A percentile compares a stretch with the other conserved stretches of the same genome.
These are phyloP conservation scores for Fusarium scirpi DNA, from an alignment of 2,329 filamentous ascomycete genomes.

Conservation along the genomic window DNA sequence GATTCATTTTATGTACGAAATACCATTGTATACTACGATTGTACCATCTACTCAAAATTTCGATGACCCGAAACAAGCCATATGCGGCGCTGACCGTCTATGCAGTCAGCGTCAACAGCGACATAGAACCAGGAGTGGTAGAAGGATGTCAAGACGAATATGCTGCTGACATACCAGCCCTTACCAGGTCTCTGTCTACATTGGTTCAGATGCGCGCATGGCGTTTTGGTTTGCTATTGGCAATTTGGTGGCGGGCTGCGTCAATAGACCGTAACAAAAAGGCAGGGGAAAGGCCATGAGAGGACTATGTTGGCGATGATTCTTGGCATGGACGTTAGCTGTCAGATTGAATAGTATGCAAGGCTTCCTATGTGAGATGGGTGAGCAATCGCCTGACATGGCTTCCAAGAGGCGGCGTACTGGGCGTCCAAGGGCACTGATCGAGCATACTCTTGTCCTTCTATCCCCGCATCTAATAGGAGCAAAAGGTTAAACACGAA, in stretches of 20 bases:
- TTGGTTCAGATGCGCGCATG: neutral
- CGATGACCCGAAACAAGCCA: neutral
- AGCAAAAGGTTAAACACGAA: neutral
- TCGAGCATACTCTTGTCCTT: neutral
- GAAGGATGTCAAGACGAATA: neutral
- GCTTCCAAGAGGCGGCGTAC: neutral
- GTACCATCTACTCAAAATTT: neutral
- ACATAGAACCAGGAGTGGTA: neutral
- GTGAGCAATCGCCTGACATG: neutral
- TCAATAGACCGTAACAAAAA: neutral
- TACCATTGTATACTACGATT: slow-evolving; percentile 15
- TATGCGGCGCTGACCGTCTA: neutral
- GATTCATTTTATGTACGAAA: slow-evolving; percentile 27
- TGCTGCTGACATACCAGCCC: neutral
- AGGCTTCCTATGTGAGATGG: neutral
- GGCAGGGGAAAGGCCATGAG: neutral
- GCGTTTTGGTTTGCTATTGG: neutral
- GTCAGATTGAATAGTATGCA: neutral
- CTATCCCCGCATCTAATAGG: neutral
- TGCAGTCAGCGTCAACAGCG: neutral
- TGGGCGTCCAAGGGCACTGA: neutral
- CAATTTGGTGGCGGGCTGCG: neutral
- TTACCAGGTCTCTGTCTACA: neutral
- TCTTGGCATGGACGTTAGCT: slow-evolving; percentile 1
- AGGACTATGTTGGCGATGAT: neutral